phyloP scores from a whole-genome alignment of 2,329 filamentous ascomycete species.

The Cladosporium sp. region DNA sequence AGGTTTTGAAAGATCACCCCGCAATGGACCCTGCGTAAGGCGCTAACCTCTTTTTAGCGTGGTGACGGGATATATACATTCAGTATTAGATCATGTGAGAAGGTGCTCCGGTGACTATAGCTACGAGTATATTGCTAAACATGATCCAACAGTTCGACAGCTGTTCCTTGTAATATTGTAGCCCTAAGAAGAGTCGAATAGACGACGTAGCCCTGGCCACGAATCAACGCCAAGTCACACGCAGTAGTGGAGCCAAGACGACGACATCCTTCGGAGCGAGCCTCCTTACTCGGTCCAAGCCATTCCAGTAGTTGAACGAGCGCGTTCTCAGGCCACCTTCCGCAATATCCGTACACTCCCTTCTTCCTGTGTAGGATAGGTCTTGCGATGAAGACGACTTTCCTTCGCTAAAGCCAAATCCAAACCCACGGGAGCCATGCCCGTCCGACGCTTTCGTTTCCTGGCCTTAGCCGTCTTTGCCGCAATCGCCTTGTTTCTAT shows the following conservation, averaged over 20 bases:
- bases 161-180: not conserved
- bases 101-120: not conserved
- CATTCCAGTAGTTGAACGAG: slow-evolving; percentile 15
- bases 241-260: slow-evolving; percentile 17
- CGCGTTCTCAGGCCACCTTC: slow-evolving; percentile 9
- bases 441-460: slow-evolving; percentile 31
- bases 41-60: not conserved
- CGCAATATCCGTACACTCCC: not conserved
- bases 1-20: not conserved
- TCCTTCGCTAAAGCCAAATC: not conserved
- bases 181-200: not conserved
- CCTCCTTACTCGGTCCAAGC: slow-evolving; percentile 14
- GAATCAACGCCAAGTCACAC: slow-evolving; percentile 10
- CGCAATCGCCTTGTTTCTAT: slow-evolving; percentile 31
- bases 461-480: slow-evolving; percentile 32
- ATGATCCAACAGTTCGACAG: no score
- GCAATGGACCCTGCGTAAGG: slow-evolving; percentile 7
- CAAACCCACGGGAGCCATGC: slow-evolving; percentile 23
- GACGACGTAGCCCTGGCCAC: not conserved
- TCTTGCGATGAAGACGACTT: slow-evolving; percentile 10
- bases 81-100: slow-evolving; percentile 4
- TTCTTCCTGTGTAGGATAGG: not conserved
- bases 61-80: no score
- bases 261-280: slow-evolving; percentile 8
- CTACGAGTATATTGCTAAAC: no score